Conservation (phyloP, 192 early-diverging fungal species). For the Bifiguratus adelaidae region DNA sequence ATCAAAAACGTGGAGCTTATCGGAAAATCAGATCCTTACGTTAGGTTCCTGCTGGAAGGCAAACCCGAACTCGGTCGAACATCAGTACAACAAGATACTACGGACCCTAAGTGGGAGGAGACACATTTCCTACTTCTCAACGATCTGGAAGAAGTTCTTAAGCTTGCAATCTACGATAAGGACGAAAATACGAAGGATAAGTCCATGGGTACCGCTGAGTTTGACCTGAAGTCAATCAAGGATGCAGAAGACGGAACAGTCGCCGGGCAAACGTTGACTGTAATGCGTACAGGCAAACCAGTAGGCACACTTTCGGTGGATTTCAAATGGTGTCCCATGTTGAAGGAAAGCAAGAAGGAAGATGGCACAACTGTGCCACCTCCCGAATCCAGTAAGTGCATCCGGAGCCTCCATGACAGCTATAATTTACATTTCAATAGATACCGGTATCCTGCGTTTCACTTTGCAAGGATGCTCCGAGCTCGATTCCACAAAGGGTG, state of each 20-base stretch:
- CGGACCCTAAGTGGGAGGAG: constrained; percentile 83
- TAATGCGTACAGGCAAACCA: constrained; percentile 18
- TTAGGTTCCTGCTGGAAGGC: constrained; percentile 60
- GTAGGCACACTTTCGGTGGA: constrained; percentile 16
- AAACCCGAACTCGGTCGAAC: constrained; percentile 52
- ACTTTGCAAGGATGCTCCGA: constrained; percentile 40
- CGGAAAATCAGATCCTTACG: constrained; percentile 86
- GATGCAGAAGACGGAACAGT: too few relatives aligned
- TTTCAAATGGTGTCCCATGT: constrained; percentile 26
- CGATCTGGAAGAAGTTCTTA: constrained; percentile 60
- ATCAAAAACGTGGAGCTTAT: constrained; percentile 83
- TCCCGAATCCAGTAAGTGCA: constrained; percentile 34
- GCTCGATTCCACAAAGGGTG: constrained; percentile 18
- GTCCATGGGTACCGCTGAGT: constrained; percentile 45
- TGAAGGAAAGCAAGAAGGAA: constrained; percentile 14
- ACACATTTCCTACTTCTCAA: constrained; percentile 67
- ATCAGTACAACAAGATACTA: constrained; percentile 55
- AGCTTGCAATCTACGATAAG: constrained; percentile 75
- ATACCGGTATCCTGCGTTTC: constrained; percentile 48
- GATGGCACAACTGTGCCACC: constrained; percentile 27
- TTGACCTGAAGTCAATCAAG: constrained; percentile 31
- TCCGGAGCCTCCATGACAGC: too few relatives aligned
- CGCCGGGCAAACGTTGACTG: too few relatives aligned
- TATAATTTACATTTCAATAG: constrained; percentile 8
- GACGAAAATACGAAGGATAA: constrained; percentile 69